Percentiles rank a stretch among this genome's conserved stretches.
phyloP scores from a whole-genome alignment of 805 yeast species.

The Priceomyces carsonii region DNA sequence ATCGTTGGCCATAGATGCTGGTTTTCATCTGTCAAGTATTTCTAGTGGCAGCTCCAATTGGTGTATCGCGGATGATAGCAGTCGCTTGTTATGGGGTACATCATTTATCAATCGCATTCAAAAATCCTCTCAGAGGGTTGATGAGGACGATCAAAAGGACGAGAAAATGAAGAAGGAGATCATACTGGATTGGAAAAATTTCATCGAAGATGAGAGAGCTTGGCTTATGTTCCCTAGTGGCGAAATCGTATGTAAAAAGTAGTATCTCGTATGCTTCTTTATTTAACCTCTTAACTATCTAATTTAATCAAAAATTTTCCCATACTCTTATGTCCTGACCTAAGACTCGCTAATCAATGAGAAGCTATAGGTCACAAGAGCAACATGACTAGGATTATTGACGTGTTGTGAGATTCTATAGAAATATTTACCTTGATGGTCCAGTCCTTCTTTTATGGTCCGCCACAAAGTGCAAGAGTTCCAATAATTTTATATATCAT shows the following conservation, averaged over 20 bases:
- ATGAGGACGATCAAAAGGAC: conserved; percentile 2
- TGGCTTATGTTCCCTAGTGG: conserved; percentile 14
- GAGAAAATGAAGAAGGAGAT: conserved; percentile 7
- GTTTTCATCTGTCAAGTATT: conserved; percentile 13
- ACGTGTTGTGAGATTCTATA: too few species aligned
- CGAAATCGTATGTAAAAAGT: conserved; percentile 15
- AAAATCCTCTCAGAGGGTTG: conserved; percentile 7
- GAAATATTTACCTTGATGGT: too few species aligned
- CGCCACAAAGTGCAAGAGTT: too few species aligned
- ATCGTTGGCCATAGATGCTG: conserved; percentile 16
- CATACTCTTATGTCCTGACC: too few species aligned
- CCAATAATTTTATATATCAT: too few species aligned
- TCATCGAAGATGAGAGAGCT: conserved; percentile 14
- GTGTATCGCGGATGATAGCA: conserved; percentile 11
- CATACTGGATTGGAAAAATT: conserved; percentile 12
- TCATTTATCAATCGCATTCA: conserved; percentile 11
- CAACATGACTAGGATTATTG: too few species aligned
- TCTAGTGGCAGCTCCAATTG: conserved; percentile 13
- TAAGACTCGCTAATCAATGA: too few species aligned
- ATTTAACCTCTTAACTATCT: too few species aligned
- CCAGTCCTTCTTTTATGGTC: too few species aligned
- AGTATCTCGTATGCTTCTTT: too few species aligned
- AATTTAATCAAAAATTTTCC: too few species aligned
- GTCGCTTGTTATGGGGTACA: conserved; percentile 8
- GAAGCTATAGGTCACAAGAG: too few species aligned